Evolutionary conservation across 805 yeast species (phyloP), one percentile per base, ranked within the genome.

Genomic region (Pichia sporocuriosa): DNA sequence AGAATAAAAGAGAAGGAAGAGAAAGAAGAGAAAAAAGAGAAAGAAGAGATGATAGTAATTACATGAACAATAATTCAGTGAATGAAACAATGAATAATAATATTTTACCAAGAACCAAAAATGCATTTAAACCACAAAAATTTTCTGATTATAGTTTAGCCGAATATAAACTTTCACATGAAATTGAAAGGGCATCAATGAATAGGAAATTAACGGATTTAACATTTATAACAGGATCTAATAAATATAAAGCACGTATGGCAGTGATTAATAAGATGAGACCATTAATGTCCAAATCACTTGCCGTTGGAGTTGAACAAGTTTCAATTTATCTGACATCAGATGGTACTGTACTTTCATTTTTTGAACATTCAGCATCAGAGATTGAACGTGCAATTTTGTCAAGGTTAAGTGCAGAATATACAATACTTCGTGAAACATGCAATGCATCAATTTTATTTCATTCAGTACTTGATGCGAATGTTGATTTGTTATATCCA

Each of bases 351-450:
- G 71, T 77, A 11, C 65, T 77, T 4, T 67, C 81, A 0, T 73
- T 77, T 47, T 77, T 77, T 52, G 83, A 77, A 51, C 70, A 73
- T 45, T 67, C 76, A 4, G 79, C 77, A 5, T 66, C 67, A 34
- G 76, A 72, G 35, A 66, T 77, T 20, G 77, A 72, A 41, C 60
- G 61, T 27, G 80, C 82, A 1, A 66, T 77, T 10, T 56, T 76
- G 22, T 57, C 71, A 2, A 63, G 82, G 21, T 59, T 77, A 26
- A 53, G 66, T 29, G 57, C 73, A 1, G 66, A 62, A 4, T 64
- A 68, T 27, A 73, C 82, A 0, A 58, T 75, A 28, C 50, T 77
- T 22, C 57, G 80, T 39, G 72, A 70, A 26, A 66, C 77, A 0
- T 64, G 70, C 43, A 80, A 76, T 51, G 62, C 79, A 0, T 69